Conservation (phyloP, 2,329 filamentous ascomycete species). For the Dactylonectria macrodidyma region DNA sequence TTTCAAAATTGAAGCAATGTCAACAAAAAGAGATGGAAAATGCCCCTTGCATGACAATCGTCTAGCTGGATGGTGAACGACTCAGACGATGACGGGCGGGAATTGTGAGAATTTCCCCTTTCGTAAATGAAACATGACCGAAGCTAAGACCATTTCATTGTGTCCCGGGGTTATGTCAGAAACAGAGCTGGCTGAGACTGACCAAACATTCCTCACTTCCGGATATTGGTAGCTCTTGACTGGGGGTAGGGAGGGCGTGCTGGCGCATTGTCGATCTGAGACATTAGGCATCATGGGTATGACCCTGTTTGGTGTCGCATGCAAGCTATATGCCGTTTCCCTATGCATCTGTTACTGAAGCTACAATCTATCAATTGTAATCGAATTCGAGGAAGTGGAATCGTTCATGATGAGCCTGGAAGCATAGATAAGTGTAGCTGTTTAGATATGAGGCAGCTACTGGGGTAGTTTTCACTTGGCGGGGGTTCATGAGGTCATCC, state of each 20-base stretch:
- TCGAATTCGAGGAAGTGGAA: neutral
- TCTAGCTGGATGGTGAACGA: too few species aligned
- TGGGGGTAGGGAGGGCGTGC: neutral
- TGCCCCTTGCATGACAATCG: too few species aligned
- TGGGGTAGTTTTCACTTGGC: constrained; percentile 25
- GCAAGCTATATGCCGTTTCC: neutral
- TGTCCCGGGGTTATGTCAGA: neutral
- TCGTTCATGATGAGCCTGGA: neutral
- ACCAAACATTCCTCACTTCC: neutral
- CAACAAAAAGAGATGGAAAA: too few species aligned
- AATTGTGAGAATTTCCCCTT: neutral
- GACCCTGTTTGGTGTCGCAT: neutral
- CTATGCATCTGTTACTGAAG: neutral
- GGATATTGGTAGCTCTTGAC: neutral
- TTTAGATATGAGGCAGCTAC: too few species aligned
- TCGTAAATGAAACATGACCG: neutral
- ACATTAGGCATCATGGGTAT: neutral
- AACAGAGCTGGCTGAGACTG: neutral
- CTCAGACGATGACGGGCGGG: too few species aligned
- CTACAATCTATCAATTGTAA: neutral
- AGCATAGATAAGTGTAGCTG: neutral
- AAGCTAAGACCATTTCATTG: neutral
- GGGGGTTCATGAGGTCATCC: constrained; percentile 51
- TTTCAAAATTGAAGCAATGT: too few species aligned
- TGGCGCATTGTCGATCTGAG: neutral